Evolutionary conservation across 441 rosid genomes (phyloP).

Genomic region (Pelargonium citronellum): DNA sequence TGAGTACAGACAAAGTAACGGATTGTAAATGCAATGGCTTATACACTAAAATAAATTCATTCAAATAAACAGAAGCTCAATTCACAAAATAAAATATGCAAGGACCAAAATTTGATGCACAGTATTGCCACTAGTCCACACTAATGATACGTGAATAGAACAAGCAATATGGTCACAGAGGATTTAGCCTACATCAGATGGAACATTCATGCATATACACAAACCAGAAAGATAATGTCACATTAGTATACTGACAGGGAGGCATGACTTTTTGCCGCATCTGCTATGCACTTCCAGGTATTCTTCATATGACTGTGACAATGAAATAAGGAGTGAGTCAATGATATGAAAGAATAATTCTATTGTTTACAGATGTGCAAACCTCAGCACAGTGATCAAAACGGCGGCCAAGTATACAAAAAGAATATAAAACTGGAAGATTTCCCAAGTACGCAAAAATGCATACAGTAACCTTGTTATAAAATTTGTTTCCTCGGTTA

Average conservation of each 20-base stretch:
- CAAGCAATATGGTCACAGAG: background rate
- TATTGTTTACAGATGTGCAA: constrained; percentile 11
- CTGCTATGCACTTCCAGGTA: constrained; percentile 79
- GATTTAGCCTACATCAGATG: background rate
- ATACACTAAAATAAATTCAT: background rate
- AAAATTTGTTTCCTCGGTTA: background rate
- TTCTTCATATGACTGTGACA: constrained; percentile 89
- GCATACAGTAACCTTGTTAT: background rate
- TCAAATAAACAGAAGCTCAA: background rate
- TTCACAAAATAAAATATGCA: background rate
- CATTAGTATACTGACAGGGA: constrained; percentile 51
- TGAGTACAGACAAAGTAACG: background rate
- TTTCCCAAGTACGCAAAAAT: background rate
- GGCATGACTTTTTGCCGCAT: constrained; percentile 50
- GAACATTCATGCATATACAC: constrained; percentile 2
- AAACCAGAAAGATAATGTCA: background rate
- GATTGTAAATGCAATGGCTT: background rate
- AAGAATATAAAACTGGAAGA: background rate
- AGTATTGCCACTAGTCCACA: too few relatives aligned
- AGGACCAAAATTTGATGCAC: background rate
- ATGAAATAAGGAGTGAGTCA: constrained; percentile 23
- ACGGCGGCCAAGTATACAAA: background rate
- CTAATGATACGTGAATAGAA: background rate
- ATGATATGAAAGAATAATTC: constrained; percentile 3
- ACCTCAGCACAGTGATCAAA: constrained; percentile 11